These are phyloP conservation scores for Chrysoporthe deuterocubensis DNA, from an alignment of 2,329 filamentous ascomycete genomes.

Conservation along the genomic window DNA sequence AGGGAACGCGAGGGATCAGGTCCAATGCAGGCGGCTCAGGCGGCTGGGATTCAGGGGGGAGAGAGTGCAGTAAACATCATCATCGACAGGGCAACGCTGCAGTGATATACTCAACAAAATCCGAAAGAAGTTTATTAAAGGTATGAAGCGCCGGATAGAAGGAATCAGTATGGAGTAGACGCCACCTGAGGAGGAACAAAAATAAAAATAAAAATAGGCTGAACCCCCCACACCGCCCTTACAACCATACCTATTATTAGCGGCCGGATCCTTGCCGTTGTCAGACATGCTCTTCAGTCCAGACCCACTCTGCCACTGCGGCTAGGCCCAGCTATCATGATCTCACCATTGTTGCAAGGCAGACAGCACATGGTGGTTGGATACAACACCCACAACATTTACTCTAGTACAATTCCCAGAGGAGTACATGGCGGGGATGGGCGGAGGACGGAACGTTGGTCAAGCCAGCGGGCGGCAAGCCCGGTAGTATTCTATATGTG, in stretches of 20 bases:
- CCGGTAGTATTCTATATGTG: not conserved
- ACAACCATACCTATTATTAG: not conserved
- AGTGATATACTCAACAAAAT: not conserved
- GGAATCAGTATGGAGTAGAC: too few species aligned
- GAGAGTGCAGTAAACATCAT: not conserved
- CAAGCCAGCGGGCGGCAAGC: not conserved
- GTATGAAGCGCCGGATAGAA: not conserved
- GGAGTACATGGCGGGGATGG: too few species aligned
- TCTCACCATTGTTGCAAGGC: too few species aligned
- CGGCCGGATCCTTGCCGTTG: not conserved
- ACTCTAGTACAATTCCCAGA: too few species aligned
- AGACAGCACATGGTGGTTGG: too few species aligned
- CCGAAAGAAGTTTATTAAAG: not conserved
- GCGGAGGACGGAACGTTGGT: not conserved
- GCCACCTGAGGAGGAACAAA: too few species aligned
- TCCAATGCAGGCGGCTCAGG: not conserved
- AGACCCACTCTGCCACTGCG: too few species aligned
- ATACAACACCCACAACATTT: too few species aligned
- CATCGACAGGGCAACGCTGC: not conserved
- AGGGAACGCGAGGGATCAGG: constrained; percentile 14
- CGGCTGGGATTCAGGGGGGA: not conserved
- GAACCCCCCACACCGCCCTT: too few species aligned
- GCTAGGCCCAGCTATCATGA: too few species aligned
- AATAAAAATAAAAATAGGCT: too few species aligned
- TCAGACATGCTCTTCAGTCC: not conserved